Evolutionary conservation across 768 basidiomycete species (phyloP).

Genomic region (Termitomyces sp.): DNA sequence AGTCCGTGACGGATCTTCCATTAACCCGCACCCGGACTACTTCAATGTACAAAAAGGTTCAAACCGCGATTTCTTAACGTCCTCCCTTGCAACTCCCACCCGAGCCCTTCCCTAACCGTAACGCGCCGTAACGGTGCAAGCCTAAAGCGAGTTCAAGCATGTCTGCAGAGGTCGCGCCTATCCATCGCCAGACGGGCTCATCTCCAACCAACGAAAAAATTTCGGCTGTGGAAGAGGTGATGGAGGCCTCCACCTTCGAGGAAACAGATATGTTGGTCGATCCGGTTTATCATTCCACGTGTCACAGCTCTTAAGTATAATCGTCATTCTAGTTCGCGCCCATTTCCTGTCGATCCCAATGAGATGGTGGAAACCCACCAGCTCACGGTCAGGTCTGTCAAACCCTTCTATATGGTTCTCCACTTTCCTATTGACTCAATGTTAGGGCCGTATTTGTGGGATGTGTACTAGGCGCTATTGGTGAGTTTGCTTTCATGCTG

Average conservation of each 20-base stretch:
- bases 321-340: conserved; percentile 30
- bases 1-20: background rate
- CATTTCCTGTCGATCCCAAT: conserved; percentile 53
- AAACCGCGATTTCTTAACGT: background rate
- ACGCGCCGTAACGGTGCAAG: background rate
- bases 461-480: conserved; percentile 46
- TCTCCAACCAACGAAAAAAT: conserved; percentile 25
- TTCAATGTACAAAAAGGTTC: background rate
- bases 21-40: background rate
- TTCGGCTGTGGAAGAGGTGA: conserved; percentile 19
- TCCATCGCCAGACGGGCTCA: conserved; percentile 3
- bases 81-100: background rate
- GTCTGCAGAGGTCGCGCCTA: background rate
- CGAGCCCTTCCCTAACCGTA: background rate
- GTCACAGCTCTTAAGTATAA: background rate
- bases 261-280: conserved; percentile 38
- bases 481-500: conserved; percentile 14
- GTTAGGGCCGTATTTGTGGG: conserved; percentile 47
- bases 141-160: background rate
- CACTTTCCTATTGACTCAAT: background rate
- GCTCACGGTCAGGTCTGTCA: conserved; percentile 41
- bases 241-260: conserved; percentile 23
- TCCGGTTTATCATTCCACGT: background rate
- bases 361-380: conserved; percentile 47
- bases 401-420: conserved; percentile 1